Conservation (phyloP, 306 rosid species). For the Vigna hirtella region DNA sequence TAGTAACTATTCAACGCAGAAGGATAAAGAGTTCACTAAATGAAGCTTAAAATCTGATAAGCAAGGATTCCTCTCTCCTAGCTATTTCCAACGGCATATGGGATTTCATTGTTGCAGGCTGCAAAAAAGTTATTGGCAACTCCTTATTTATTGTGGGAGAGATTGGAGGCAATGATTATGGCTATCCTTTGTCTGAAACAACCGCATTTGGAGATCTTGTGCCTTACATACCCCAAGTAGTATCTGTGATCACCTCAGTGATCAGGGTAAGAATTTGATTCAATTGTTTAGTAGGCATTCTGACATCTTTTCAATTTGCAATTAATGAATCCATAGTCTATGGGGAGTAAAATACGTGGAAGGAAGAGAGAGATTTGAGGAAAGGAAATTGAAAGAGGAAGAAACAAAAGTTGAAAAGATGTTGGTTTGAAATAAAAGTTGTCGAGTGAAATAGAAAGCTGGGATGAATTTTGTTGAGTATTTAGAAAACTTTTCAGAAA, state of each 20-base stretch:
- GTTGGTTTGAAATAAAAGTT: neutral
- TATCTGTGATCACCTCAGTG: conserved; percentile 47
- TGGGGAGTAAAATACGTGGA: neutral
- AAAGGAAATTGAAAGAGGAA: neutral
- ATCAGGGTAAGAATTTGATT: conserved; percentile 46
- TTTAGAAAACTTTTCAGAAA: conserved; percentile 16
- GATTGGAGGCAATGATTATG: conserved; percentile 76
- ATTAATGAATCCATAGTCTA: neutral
- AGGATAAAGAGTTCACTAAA: conserved; percentile 1
- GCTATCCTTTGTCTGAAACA: conserved; percentile 45
- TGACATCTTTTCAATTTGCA: conserved; percentile 6
- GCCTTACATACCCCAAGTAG: conserved; percentile 48
- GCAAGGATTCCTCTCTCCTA: conserved; percentile 18
- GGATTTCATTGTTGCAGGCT: conserved; percentile 52
- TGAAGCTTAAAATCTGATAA: neutral
- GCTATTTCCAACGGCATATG: neutral
- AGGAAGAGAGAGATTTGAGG: neutral
- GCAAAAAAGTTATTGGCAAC: conserved; percentile 48
- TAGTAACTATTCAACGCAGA: neutral
- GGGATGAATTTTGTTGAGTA: neutral
- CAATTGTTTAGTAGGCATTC: conserved; percentile 18
- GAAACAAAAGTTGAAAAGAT: neutral
- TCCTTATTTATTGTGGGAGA: conserved; percentile 70
- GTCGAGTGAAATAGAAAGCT: neutral
- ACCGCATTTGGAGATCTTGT: conserved; percentile 39